These are phyloP conservation scores for Sugiyamaella floridensis DNA, from an alignment of 805 yeast species.

Conservation along the genomic window DNA sequence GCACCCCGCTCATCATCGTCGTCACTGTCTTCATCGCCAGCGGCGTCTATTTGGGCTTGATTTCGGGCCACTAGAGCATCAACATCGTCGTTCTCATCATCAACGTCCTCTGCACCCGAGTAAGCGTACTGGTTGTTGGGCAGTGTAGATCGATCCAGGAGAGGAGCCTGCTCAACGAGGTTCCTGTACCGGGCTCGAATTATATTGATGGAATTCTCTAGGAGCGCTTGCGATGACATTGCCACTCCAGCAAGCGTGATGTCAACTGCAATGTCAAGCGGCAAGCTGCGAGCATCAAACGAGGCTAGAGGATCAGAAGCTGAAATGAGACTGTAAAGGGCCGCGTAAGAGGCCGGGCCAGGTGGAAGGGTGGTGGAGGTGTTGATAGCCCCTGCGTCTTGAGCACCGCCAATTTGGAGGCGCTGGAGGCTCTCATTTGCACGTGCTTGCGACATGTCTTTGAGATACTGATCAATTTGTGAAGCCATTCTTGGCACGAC, in stretches of 20 bases:
- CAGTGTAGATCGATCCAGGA: slow-evolving; percentile 1
- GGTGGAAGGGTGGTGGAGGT: slow-evolving; percentile 21
- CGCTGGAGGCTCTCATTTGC: slow-evolving; percentile 26
- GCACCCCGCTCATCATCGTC: slow-evolving; percentile 29
- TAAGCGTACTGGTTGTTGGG: slow-evolving; percentile 15
- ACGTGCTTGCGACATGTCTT: slow-evolving; percentile 24
- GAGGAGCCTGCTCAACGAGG: slow-evolving; percentile 30
- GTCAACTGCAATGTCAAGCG: slow-evolving; percentile 53
- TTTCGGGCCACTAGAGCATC: slow-evolving; percentile 1
- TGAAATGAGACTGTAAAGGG: slow-evolving; percentile 61
- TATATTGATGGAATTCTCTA: slow-evolving; percentile 63
- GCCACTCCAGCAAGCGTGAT: slow-evolving; percentile 64
- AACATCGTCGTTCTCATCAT: slow-evolving; percentile 24
- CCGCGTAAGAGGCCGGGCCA: slow-evolving; percentile 41
- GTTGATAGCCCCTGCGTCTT: slow-evolving; percentile 6
- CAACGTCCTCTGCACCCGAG: slow-evolving; percentile 31
- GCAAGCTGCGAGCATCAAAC: slow-evolving; percentile 65
- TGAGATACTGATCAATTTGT: slow-evolving; percentile 26
- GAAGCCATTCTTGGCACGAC: slow-evolving; percentile 31
- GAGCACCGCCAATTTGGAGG: slow-evolving; percentile 25
- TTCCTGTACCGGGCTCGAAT: slow-evolving; percentile 59
- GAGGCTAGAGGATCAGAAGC: slow-evolving; percentile 52
- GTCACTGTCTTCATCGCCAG: slow-evolving; percentile 16
- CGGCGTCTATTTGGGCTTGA: slow-evolving; percentile 10
- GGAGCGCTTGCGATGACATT: slow-evolving; percentile 43